Percentiles rank a stretch among this genome's conserved stretches.
phyloP scores from a whole-genome alignment of 2,329 filamentous ascomycete species.

The Apiospora rasikravindrae region DNA sequence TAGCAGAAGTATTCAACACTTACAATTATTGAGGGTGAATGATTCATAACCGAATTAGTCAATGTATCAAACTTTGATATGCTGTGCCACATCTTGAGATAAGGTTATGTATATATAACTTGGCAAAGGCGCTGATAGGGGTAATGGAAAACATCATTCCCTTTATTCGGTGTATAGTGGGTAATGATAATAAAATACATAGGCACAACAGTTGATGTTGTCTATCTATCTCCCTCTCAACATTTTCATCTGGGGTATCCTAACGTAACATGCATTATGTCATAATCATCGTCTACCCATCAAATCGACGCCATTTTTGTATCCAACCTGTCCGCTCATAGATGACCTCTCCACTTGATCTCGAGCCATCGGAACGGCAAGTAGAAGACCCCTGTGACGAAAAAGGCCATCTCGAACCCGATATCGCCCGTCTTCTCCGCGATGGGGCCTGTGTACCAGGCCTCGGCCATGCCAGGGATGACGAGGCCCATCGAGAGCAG shows the following conservation, averaged over 20 bases:
- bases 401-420: constrained; percentile 51
- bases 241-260: neutral
- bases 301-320: constrained; percentile 1
- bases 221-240: neutral
- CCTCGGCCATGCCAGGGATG: constrained; percentile 49
- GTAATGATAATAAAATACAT: neutral
- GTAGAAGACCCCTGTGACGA: constrained; percentile 52
- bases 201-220: constrained; percentile 8
- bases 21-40: no score
- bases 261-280: constrained; percentile 10
- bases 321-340: constrained; percentile 28
- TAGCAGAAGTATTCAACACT: no score
- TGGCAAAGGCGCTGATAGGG: neutral
- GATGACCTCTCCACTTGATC: constrained; percentile 41
- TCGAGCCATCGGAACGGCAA: constrained; percentile 53
- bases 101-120: no score
- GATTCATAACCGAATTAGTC: no score
- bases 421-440: constrained; percentile 50
- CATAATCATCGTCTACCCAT: neutral
- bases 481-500: constrained; percentile 52
- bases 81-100: no score
- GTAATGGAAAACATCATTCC: neutral
- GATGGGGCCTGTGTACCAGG: constrained; percentile 51
- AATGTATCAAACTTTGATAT: no score
- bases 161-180: neutral